Evolutionary conservation across 495 filamentous ascomycete genomes (phyloP).

Genomic region (Immersiella caudata): DNA sequence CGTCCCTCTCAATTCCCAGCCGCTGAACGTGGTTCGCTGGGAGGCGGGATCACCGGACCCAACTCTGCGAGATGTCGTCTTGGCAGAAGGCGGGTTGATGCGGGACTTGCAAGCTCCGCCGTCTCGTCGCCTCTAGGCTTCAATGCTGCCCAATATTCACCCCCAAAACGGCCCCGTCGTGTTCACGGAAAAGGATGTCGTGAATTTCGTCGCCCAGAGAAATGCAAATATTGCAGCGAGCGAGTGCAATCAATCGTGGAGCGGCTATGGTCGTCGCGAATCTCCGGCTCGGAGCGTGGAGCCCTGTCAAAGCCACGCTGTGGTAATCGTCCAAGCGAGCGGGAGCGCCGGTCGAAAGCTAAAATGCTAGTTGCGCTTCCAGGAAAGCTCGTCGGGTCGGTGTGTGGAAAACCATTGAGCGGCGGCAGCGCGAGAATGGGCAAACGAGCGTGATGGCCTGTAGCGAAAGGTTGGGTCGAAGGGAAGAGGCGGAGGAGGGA

Average conservation of each 20-base stretch:
- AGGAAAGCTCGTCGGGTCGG: background rate
- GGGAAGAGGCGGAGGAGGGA: conserved; percentile 1
- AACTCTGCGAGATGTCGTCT: background rate
- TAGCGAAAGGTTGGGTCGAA: conserved; percentile 1
- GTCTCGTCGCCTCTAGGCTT: conserved; percentile 23
- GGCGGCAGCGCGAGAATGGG: background rate
- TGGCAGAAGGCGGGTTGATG: conserved; percentile 7
- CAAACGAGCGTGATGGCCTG: conserved; percentile 15
- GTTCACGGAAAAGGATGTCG: background rate
- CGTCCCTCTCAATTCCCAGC: background rate
- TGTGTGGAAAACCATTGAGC: background rate
- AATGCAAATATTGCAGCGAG: background rate
- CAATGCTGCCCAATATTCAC: conserved; percentile 13
- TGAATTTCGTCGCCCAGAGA: background rate
- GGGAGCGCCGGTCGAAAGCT: background rate
- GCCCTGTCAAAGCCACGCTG: background rate
- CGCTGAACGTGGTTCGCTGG: conserved; percentile 1
- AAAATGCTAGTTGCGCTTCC: conserved; percentile 3
- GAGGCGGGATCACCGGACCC: conserved; percentile 2
- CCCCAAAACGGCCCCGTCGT: background rate
- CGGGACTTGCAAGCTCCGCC: conserved; percentile 11
- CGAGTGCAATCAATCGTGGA: background rate
- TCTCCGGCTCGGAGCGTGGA: background rate
- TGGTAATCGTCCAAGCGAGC: conserved; percentile 8
- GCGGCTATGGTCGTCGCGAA: background rate